A percentile compares a stretch with the other conserved stretches of the same genome.
These are phyloP conservation scores for Fusarium paranaense DNA, from an alignment of 2,329 filamentous ascomycete genomes.

Conservation along the genomic window DNA sequence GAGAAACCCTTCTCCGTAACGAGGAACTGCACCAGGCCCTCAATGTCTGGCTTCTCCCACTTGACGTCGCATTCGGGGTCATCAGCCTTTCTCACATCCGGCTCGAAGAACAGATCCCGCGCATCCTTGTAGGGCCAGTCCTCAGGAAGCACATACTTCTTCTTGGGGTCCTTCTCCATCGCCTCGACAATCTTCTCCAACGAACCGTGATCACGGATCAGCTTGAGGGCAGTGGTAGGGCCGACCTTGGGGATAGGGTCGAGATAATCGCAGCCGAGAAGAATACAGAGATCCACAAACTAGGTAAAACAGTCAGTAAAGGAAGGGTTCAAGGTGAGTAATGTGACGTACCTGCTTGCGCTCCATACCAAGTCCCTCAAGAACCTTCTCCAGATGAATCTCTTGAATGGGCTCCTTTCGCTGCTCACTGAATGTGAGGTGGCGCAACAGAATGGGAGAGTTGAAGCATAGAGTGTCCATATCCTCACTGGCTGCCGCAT, in stretches of 20 bases:
- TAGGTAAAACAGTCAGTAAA: slow-evolving; percentile 51
- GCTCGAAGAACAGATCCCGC: slow-evolving; percentile 89
- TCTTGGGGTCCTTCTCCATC: slow-evolving; percentile 80
- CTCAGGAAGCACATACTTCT: slow-evolving; percentile 89
- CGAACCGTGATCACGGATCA: slow-evolving; percentile 91
- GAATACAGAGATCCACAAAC: slow-evolving; percentile 98
- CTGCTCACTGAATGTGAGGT: slow-evolving; percentile 97
- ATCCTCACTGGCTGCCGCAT: slow-evolving; percentile 95
- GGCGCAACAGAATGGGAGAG: slow-evolving; percentile 87
- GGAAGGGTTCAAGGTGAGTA: neutral
- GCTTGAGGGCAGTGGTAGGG: slow-evolving; percentile 88
- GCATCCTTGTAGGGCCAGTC: slow-evolving; percentile 97
- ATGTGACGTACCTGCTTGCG: slow-evolving; percentile 73
- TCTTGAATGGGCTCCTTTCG: slow-evolving; percentile 98
- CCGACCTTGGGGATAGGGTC: slow-evolving; percentile 96
- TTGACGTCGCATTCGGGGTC: slow-evolving; percentile 95
- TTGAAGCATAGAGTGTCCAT: slow-evolving; percentile 99
- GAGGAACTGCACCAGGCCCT: slow-evolving; percentile 89
- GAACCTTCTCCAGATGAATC: slow-evolving; percentile 86
- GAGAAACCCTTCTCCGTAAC: slow-evolving; percentile 97
- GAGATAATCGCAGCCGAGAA: slow-evolving; percentile 97
- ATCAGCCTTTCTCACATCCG: slow-evolving; percentile 86
- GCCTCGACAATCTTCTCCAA: slow-evolving; percentile 88
- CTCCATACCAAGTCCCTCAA: slow-evolving; percentile 91
- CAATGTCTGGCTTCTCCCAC: slow-evolving; percentile 93